Evolutionary conservation across 805 yeast genomes (phyloP).

Genomic region (Saccharomycopsis vini): DNA sequence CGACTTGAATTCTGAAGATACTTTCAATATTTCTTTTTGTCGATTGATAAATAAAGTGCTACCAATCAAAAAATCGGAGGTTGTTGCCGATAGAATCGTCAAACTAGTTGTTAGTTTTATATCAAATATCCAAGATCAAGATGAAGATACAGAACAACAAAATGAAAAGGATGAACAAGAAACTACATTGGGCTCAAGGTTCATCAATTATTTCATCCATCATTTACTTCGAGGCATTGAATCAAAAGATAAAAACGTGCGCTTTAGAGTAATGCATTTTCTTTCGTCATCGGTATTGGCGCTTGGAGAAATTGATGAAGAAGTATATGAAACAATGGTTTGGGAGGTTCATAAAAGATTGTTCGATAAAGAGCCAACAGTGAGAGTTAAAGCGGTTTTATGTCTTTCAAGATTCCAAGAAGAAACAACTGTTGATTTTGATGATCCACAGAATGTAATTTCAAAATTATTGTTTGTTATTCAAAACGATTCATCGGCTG

Average conservation of each 20-base stretch:
- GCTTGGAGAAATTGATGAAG: constrained; percentile 68
- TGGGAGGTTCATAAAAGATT: constrained; percentile 55
- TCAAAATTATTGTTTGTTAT: constrained; percentile 41
- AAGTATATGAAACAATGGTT: constrained; percentile 53
- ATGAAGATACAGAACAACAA: constrained; percentile 19
- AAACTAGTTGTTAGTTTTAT: constrained; percentile 57
- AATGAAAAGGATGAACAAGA: constrained; percentile 21
- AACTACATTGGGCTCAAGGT: constrained; percentile 35
- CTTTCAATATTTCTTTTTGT: constrained; percentile 53
- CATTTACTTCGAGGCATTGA: constrained; percentile 73
- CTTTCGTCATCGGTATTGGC: constrained; percentile 62
- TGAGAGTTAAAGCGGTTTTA: constrained; percentile 77
- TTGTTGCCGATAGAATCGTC: constrained; percentile 66
- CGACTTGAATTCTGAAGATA: constrained; percentile 42
- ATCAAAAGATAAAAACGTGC: constrained; percentile 64
- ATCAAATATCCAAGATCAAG: constrained; percentile 27
- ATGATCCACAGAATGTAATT: constrained; percentile 38
- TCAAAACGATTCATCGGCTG: constrained; percentile 76
- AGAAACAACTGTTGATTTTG: constrained; percentile 26
- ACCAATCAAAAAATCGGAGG: constrained; percentile 58
- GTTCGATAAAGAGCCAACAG: constrained; percentile 65
- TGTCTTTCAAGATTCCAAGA: constrained; percentile 70
- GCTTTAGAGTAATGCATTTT: constrained; percentile 73
- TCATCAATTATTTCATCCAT: constrained; percentile 51
- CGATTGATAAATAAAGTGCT: constrained; percentile 56